Base-by-base conservation (phyloP, 192 early-diverging fungal species). In the Thoreauomyces humboldtii region DNA sequence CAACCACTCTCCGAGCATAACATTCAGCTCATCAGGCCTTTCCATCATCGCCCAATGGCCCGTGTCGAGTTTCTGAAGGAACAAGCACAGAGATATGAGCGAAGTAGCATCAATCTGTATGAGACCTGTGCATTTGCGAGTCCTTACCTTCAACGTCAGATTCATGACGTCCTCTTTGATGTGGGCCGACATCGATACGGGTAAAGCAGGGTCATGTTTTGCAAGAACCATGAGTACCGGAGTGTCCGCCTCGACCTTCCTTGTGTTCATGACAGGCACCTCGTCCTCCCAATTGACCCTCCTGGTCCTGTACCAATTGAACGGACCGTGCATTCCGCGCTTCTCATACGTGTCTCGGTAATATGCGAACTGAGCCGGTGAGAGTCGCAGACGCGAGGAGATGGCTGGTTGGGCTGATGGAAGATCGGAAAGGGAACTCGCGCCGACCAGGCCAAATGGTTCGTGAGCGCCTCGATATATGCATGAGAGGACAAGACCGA, bases 251-350 rank as follows among this genome's bases (percentile, higher is more conserved):
- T 46, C 25, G 3, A 34, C 34, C 3, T 52, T 35, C n/a, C 12
- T 35, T 28, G 19, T 31, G n/a, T 2, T 2, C 2, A 9, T 22
- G 5, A 61, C 2, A 9, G 7, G 29, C 61, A 34, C 7, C 22
- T 76, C 73, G 45, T 79, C 69, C 19, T 73, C 59, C 21, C 36
- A 76, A 46, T 76, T 76, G 19, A 65, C 7, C 19, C 25, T 32
- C 22, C 73, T 56, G 32, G 73, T 75, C 31, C 67, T 42, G 67
- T 87, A 87, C 47, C 72, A 86, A 72, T 89, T 86, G 43, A 83
- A 64, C 11, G 67, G 68, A 2, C 86, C 84, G 48, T 85, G 79
- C 34, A 82, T 74, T 7, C 81, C 76, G 17, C 47, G 55, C 7
- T 65, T 41, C 6, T 72, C 33, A 43, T 63, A 80, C 9, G 64